Evolutionary conservation across 441 rosid species (phyloP).

Genomic region (Croton setiger): DNA sequence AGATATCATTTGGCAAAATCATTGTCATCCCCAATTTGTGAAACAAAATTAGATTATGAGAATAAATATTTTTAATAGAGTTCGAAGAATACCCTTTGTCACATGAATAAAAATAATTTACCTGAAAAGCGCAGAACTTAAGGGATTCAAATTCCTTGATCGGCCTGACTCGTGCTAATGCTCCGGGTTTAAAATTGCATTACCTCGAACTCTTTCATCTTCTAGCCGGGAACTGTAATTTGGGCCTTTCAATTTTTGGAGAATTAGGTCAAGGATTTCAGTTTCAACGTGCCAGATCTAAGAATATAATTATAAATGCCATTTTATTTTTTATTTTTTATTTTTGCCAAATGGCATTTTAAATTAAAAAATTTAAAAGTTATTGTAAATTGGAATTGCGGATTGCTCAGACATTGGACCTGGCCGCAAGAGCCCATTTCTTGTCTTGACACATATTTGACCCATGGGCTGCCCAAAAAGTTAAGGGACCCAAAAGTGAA

Average conservation of each 20-base stretch:
- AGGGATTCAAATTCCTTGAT: background rate
- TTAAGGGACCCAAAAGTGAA: too few species aligned
- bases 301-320: background rate
- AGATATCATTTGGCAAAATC: background rate
- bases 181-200: background rate
- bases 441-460: too few species aligned
- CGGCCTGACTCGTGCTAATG: background rate
- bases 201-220: background rate
- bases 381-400: too few species aligned
- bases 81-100: background rate
- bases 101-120: background rate
- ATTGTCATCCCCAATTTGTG: background rate
- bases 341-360: too few species aligned
- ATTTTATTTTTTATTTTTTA: too few species aligned
- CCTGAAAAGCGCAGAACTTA: slow-evolving; percentile 1
- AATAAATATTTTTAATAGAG: background rate
- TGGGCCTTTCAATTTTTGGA: background rate
- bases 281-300: slow-evolving; percentile 1
- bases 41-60: background rate
- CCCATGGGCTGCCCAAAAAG: too few species aligned
- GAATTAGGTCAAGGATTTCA: slow-evolving; percentile 9
- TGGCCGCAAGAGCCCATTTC: too few species aligned
- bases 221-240: background rate
- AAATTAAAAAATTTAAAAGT: too few species aligned
- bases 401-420: too few species aligned